Evolutionary conservation across 257 asterid genomes (phyloP).

Genomic region (Knoxia roxburghii): DNA sequence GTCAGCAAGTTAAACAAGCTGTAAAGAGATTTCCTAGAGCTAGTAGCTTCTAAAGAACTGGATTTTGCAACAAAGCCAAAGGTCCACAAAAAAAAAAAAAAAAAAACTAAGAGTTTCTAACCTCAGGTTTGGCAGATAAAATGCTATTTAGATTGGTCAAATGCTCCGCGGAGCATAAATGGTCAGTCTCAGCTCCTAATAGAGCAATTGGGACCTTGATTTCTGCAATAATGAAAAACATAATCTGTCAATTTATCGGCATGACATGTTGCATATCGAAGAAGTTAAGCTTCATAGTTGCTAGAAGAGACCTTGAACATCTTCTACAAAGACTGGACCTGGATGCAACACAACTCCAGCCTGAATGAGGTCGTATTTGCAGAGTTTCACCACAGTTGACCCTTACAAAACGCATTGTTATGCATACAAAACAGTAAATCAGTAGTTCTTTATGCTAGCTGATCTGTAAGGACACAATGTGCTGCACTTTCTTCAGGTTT

Average conservation of each 20-base stretch:
- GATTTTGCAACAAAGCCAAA: not conserved
- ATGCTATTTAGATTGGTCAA: slow-evolving; percentile 28
- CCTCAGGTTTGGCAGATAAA: slow-evolving; percentile 40
- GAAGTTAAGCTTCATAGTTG: not conserved
- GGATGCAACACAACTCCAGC: slow-evolving; percentile 73
- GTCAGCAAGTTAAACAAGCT: too few relatives aligned
- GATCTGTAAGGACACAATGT: too few relatives aligned
- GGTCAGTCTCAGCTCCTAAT: slow-evolving; percentile 56
- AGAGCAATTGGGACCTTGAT: slow-evolving; percentile 52
- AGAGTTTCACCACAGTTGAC: slow-evolving; percentile 39
- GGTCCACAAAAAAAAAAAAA: not conserved
- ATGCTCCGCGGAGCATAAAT: slow-evolving; percentile 36
- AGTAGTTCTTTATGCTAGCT: not conserved
- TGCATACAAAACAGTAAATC: not conserved
- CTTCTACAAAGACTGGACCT: slow-evolving; percentile 48
- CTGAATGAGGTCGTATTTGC: slow-evolving; percentile 43
- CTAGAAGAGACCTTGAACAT: slow-evolving; percentile 40
- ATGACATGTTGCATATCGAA: not conserved
- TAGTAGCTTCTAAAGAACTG: not conserved
- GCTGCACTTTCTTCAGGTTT: not conserved
- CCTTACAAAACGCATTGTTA: slow-evolving; percentile 29
- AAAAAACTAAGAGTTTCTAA: not conserved
- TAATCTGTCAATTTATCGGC: not conserved
- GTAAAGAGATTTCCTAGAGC: too few relatives aligned
- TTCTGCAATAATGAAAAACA: slow-evolving; percentile 28